These are phyloP conservation scores for Cymbidium sinense DNA, from an alignment of 106 monocot genomes.

Conservation along the genomic window DNA sequence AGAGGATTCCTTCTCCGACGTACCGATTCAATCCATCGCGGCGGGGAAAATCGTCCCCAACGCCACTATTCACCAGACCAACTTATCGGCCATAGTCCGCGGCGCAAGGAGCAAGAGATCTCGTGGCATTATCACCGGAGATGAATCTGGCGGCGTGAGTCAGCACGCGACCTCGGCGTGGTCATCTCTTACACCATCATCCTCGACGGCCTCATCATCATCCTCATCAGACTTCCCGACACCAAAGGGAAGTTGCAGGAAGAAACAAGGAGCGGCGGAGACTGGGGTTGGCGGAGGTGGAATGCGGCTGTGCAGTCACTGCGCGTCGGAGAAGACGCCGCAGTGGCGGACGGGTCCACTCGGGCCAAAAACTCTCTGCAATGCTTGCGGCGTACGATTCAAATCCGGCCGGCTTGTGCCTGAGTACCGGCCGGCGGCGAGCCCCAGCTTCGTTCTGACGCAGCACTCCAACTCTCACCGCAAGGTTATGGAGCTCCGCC, in stretches of 20 bases:
- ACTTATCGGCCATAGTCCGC: slow-evolving; percentile 17
- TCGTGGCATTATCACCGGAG: slow-evolving; percentile 12
- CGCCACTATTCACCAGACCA: background rate
- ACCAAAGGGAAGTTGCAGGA: slow-evolving; percentile 6
- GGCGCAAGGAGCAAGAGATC: slow-evolving; percentile 68
- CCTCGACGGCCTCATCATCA: slow-evolving; percentile 50
- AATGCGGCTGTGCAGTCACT: slow-evolving; percentile 74
- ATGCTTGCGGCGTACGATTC: slow-evolving; percentile 81
- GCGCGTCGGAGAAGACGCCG: slow-evolving; percentile 90
- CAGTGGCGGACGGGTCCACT: slow-evolving; percentile 91
- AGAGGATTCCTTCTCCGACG: slow-evolving; percentile 79
- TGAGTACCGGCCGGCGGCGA: slow-evolving; percentile 82
- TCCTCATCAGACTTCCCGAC: slow-evolving; percentile 60
- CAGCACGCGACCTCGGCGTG: slow-evolving; percentile 5
- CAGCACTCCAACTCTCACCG: slow-evolving; percentile 96
- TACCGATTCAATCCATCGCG: slow-evolving; percentile 12
- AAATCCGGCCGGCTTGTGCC: slow-evolving; percentile 84
- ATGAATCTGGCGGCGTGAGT: slow-evolving; percentile 9
- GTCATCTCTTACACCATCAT: slow-evolving; percentile 19
- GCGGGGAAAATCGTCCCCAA: background rate
- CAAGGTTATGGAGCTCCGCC: slow-evolving; percentile 86
- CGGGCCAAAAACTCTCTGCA: slow-evolving; percentile 92
- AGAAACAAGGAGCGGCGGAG: slow-evolving; percentile 15
- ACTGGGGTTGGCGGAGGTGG: slow-evolving; percentile 18
- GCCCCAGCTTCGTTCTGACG: slow-evolving; percentile 81